Evolutionary conservation across 2,329 filamentous ascomycete genomes (phyloP), one percentile per base, ranked within the genome.

Genomic region (Lachnellula hyalina): DNA sequence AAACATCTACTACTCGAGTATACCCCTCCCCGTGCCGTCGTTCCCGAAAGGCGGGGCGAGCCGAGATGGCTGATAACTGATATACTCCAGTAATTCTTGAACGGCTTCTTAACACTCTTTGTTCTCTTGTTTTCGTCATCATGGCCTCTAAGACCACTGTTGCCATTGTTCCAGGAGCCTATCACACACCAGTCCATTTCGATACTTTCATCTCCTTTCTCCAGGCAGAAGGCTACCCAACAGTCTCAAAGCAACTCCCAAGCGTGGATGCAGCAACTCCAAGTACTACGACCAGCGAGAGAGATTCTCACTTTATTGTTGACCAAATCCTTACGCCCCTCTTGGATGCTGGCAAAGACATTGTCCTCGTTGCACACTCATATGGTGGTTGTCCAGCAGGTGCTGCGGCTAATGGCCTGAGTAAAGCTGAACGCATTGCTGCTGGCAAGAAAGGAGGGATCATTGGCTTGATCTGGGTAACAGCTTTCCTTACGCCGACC

Each of bases 341-440:
- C 34, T 3, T 41, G 4, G 19, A 40, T 15, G 14, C 21, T 12
- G 34, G 25, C 51, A 51, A 49, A 28, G 45, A 56, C 5, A 25
- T 56, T n/a, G 41, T 56, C 14, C 36, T 56, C 32, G 34, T 56
- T 15, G 41, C 35, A 7, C 54, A 56, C 36, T 56, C 54, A 7
- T 56, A 53, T 7, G 46, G 45, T 2, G 54, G 50, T 1, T 17
- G 19, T 14, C 50, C 51, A 8, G 49, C 14, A 2, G 45, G 50
- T 15, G 45, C 46, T 7, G 50, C 54, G 1, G 47, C 40, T 14
- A 53, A 49, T 15, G 50, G 47, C 12, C 36, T 56, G 2, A 50
- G 54, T 7, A 48, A 49, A 12, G 36, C 21, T 2, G 50, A 56
- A 15, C 44, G 51, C 17, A 35, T 41, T 19, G 17, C 12, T 38